Base-by-base conservation (phyloP, 2,329 filamentous ascomycete genomes). In the Leptodontidium sp. region DNA sequence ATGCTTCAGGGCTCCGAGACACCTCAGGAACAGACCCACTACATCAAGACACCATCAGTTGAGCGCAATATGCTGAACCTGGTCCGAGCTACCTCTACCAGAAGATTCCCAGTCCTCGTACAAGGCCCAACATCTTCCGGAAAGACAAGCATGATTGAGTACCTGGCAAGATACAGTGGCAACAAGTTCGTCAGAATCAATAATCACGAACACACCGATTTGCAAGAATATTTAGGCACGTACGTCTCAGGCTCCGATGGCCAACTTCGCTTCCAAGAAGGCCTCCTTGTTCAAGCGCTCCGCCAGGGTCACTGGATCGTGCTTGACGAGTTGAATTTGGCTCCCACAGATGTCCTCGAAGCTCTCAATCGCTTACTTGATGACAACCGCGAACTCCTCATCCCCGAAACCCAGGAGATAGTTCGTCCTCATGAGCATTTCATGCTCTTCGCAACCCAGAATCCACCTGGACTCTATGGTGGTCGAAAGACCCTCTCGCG, bases 121-220 rank as follows among this genome's bases (percentile, higher is more conserved):
- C 96, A 99, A 80, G 96, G 96, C 3, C 96, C 97, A 14, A 99
- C 96, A 0, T 99, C 97, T 5, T 93, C 95, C 14, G 96, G 96
- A 72, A 99, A 99, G 81, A 99, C 96, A 0, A 98, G 95, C 80
- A 99, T 99, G 96, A 97, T 99, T 52, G 95, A 98, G 80, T 98
- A 97, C 78, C 86, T 99, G 47, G 95, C 97, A n/a, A 96, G 97
- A 77, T 91, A 93, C 66, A 98, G 94, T 38, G 96, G 97, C 3
- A 97, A 99, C 79, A 96, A 93, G 77, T 99, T 98, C 77, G 94
- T 99, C 53, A 90, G 96, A 69, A 99, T 99, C 84, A 99, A 99
- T 82, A 99, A 99, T 75, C 96, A 99, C 80, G 97, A 99, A 78
- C 96, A 99, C 77, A 99, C 96, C 0, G 96, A 99, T 79, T 84